Evolutionary conservation across 2,329 filamentous ascomycete genomes (phyloP).

Genomic region (Nigrospora oryzae): DNA sequence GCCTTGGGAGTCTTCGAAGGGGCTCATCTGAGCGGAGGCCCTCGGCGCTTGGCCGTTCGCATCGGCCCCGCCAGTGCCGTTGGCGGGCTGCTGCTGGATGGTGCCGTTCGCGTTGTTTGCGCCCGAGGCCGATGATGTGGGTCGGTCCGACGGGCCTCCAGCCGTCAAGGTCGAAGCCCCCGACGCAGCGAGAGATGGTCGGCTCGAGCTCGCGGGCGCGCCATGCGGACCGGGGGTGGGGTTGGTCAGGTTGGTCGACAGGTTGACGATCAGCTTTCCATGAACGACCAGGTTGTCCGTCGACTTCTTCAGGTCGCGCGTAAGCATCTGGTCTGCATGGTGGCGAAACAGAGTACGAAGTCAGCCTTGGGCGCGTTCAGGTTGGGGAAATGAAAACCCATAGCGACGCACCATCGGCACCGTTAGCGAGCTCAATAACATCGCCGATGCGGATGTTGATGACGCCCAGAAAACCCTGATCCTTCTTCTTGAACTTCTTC

Average conservation of each 20-base stretch:
- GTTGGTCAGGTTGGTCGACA: slow-evolving; percentile 78
- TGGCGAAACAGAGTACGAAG: neutral
- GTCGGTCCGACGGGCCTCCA: slow-evolving; percentile 36
- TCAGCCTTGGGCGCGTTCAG: neutral
- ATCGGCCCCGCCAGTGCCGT: slow-evolving; percentile 23
- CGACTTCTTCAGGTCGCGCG: slow-evolving; percentile 91
- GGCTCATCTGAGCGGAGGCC: slow-evolving; percentile 60
- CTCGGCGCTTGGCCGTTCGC: slow-evolving; percentile 23
- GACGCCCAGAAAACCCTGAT: slow-evolving; percentile 94
- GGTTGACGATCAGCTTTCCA: slow-evolving; percentile 92
- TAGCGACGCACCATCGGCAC: slow-evolving; percentile 70
- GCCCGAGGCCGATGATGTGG: slow-evolving; percentile 43
- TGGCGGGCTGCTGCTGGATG: slow-evolving; percentile 39
- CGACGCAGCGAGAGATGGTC: slow-evolving; percentile 34
- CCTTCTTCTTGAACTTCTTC: slow-evolving; percentile 99
- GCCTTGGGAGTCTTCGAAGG: slow-evolving; percentile 94
- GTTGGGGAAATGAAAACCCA: slow-evolving; percentile 1
- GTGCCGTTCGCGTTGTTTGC: slow-evolving; percentile 33
- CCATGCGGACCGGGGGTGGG: slow-evolving; percentile 45
- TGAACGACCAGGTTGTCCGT: slow-evolving; percentile 97
- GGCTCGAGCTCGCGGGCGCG: slow-evolving; percentile 30
- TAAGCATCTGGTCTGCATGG: slow-evolving; percentile 88
- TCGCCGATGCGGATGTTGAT: slow-evolving; percentile 96
- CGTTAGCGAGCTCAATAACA: slow-evolving; percentile 81
- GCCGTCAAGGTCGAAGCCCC: slow-evolving; percentile 36